A percentile compares a stretch with the other conserved stretches of the same genome.
phyloP scores from a whole-genome alignment of 306 rosid species.

The Cucurbita maxima region DNA sequence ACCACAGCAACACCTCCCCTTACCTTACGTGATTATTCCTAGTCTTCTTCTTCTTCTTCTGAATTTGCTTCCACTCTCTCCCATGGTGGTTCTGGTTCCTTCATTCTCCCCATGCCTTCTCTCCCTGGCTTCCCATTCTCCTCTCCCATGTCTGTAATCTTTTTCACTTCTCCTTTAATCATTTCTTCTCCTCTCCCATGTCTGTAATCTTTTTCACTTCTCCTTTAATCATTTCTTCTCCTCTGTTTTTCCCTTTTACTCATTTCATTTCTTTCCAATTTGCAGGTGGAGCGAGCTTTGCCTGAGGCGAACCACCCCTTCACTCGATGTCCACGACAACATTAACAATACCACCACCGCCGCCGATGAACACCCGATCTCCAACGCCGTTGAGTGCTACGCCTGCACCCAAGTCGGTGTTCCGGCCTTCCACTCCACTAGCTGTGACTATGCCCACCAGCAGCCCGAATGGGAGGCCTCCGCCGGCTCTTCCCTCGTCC shows the following conservation, averaged over 20 bases:
- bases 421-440: constrained; percentile 85
- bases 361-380: constrained; percentile 14
- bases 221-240: no score
- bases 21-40: not conserved
- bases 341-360: not conserved
- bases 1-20: not conserved
- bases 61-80: constrained; percentile 4
- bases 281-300: constrained; percentile 37
- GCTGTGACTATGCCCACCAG: constrained; percentile 46
- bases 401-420: constrained; percentile 86
- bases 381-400: constrained; percentile 47
- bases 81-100: constrained; percentile 32
- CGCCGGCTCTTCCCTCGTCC: constrained; percentile 66
- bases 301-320: not conserved
- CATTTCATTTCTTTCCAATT: not conserved
- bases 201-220: not conserved
- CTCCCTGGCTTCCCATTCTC: constrained; percentile 32
- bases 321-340: not conserved
- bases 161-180: no score
- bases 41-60: not conserved
- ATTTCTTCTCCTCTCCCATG: constrained; percentile 26
- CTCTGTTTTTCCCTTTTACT: not conserved
- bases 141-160: constrained; percentile 6
- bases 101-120: constrained; percentile 43
- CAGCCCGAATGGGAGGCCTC: constrained; percentile 91